phyloP scores from a whole-genome alignment of 495 filamentous ascomycete species.

The Podospora appendiculata region DNA sequence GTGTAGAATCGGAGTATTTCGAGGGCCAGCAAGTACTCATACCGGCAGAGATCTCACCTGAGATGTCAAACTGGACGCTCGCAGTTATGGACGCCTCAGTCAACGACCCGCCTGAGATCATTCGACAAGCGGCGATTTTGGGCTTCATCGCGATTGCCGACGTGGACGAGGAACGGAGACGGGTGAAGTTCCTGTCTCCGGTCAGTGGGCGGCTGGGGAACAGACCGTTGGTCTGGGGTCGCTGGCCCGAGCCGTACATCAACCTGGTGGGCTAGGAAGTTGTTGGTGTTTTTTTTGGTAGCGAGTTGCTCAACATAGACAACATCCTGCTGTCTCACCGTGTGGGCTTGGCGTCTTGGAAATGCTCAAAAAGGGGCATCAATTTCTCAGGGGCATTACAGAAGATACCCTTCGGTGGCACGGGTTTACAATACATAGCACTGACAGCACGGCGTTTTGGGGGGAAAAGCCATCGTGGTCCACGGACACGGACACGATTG shows the following conservation, averaged over 20 bases:
- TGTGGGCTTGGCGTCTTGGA: no score
- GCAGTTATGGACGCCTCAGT: conserved; percentile 69
- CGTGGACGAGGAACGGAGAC: conserved; percentile 78
- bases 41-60: conserved; percentile 46
- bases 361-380: no score
- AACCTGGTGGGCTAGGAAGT: conserved; percentile 34
- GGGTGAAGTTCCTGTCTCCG: conserved; percentile 73
- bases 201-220: conserved; percentile 70
- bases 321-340: not conserved
- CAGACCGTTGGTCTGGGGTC: conserved; percentile 62
- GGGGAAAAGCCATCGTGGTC: no score
- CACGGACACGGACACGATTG: no score
- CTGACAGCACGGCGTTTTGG: no score
- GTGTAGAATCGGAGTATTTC: conserved; percentile 13
- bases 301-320: not conserved
- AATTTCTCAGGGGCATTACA: no score
- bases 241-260: conserved; percentile 47
- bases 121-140: conserved; percentile 79
- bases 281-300: not conserved
- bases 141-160: conserved; percentile 89
- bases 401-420: no score
- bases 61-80: conserved; percentile 62
- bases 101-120: conserved; percentile 57
- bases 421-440: no score
- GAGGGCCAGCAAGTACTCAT: conserved; percentile 45